Evolutionary conservation across 805 yeast species (phyloP), one percentile per base, ranked within the genome.

Genomic region (Spathaspora girioi): DNA sequence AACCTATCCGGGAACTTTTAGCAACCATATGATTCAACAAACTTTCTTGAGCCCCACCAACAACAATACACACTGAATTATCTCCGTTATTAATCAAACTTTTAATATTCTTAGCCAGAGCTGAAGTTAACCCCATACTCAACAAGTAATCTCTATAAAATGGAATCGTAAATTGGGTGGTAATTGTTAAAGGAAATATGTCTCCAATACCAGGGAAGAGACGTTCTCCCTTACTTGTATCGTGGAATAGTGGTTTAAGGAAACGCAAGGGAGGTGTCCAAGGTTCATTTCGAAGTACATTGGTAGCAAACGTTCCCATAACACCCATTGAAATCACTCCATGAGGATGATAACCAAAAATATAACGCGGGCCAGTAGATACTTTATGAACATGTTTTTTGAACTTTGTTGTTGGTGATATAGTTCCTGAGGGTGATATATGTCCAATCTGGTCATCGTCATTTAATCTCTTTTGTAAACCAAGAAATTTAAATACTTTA

Each of bases 41-140:
- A 1, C 96, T 83, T 62, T 94, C 99, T 53, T 90, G 87, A 0
- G 98, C 98, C 0, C 99, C 99, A 2, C 99, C 99, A 20, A 94
- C 84, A 1, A 94, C 98, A 52, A 94, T 84, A 55, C 93, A 87
- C 11, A 92, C 86, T 2, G 96, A 87, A 58, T 82, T 84, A 56
- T 86, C 82, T 14, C 78, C 78, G 51, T 82, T 79, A 49, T 65
- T 68, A 46, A 94, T 75, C 26, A 89, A 74, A 23, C 84, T 77
- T 54, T 79, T 69, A 44, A 94, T 87, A 56, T 92, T 90, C 45
- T 72, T 74, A 50, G 83, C 85, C 0, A 91, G 82, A 1, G 96
- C 97, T 9, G 96, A 83, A 2, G 96, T 86, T 18, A 90, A 78
- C 0, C 98, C 98, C 23, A 91, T 66, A 1, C 89, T 77, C 65